Conservation (phyloP, 208 protist species). For the Leishmania martiniquensis region DNA sequence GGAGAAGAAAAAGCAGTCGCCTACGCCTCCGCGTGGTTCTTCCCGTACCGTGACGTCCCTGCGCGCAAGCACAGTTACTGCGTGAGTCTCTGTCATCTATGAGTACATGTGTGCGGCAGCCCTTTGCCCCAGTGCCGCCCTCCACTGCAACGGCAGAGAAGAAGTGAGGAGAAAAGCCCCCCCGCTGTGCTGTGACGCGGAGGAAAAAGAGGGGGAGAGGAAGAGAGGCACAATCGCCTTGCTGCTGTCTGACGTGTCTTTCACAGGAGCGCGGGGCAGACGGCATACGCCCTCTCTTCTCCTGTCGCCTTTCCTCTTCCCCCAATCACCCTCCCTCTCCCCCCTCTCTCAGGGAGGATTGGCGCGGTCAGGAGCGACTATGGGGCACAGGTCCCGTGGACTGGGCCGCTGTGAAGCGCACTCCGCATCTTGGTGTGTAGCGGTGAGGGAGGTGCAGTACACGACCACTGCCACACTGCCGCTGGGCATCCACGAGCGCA, state of each 20-base stretch:
- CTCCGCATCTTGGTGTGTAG: neutral
- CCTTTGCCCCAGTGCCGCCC: neutral
- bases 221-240: neutral
- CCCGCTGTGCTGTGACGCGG: neutral
- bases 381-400: neutral
- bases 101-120: no score
- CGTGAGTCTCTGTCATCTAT: neutral
- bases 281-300: neutral
- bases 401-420: neutral
- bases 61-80: neutral
- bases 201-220: neutral
- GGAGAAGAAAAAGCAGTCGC: neutral
- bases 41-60: neutral
- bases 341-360: neutral
- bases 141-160: neutral
- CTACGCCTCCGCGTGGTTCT: neutral
- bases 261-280: neutral
- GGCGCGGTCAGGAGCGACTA: neutral
- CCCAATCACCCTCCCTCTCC: no score
- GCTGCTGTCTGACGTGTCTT: neutral
- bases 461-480: neutral
- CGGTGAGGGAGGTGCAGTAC: neutral
- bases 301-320: no score
- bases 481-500: neutral
- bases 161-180: neutral